Conservation (phyloP, 164 flowering plant species). For the Stephania cephalantha region DNA sequence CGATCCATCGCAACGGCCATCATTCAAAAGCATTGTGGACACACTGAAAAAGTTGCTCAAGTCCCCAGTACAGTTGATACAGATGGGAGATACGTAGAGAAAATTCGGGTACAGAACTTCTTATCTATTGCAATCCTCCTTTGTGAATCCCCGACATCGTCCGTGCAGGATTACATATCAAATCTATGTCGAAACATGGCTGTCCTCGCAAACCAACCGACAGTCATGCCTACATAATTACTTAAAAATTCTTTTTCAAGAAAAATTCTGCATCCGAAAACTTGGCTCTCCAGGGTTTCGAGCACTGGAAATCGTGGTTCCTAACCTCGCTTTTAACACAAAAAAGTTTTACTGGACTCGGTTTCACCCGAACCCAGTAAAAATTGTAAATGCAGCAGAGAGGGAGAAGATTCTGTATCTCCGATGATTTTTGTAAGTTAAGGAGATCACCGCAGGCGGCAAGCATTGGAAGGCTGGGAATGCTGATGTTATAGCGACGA, state of each 20-base stretch:
- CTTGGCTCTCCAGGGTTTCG: neutral
- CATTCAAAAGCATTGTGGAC: slow-evolving; percentile 57
- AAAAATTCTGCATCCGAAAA: neutral
- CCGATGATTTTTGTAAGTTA: neutral
- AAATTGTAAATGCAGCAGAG: neutral
- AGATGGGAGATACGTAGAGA: slow-evolving; percentile 33
- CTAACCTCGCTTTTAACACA: neutral
- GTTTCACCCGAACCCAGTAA: slow-evolving; percentile 3
- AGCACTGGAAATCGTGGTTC: neutral
- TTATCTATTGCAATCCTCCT: neutral
- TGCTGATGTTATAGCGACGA: neutral
- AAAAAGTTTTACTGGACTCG: neutral
- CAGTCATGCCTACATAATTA: neutral
- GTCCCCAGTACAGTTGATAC: slow-evolving; percentile 55
- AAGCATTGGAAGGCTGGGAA: neutral
- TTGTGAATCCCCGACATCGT: neutral
- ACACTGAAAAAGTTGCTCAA: slow-evolving; percentile 75
- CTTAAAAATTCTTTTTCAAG: neutral
- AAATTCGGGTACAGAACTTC: neutral
- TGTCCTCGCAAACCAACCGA: neutral
- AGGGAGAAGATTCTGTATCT: slow-evolving; percentile 2
- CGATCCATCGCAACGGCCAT: slow-evolving; percentile 74
- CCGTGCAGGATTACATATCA: neutral
- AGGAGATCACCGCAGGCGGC: neutral
- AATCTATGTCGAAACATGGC: neutral